phyloP scores from a whole-genome alignment of 768 basidiomycete species.

The Collybiopsis luxurians region DNA sequence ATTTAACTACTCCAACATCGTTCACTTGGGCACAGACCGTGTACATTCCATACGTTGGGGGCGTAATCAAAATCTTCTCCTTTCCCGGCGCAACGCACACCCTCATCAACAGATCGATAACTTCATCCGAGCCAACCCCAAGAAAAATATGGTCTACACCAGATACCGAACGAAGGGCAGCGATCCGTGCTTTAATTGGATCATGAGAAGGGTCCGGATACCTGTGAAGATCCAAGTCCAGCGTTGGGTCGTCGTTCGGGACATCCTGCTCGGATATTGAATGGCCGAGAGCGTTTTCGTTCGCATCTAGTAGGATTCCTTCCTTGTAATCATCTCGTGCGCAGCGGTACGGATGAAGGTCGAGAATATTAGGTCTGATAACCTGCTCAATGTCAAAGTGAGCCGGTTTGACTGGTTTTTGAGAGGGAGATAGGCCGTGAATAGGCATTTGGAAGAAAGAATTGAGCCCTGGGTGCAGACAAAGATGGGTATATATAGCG shows the following conservation, averaged over 20 bases:
- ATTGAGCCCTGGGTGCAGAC: not conserved
- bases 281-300: constrained; percentile 94
- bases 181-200: constrained; percentile 73
- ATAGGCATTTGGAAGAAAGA: constrained; percentile 48
- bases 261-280: constrained; percentile 52
- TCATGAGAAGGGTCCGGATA: constrained; percentile 94
- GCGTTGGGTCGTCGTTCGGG: constrained; percentile 25
- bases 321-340: constrained; percentile 93
- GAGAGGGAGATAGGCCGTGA: constrained; percentile 51
- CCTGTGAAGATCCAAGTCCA: constrained; percentile 68
- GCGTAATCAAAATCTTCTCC: constrained; percentile 86
- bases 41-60: constrained; percentile 99
- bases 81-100: constrained; percentile 76
- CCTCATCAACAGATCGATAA: constrained; percentile 92
- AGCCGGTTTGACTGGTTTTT: constrained; percentile 48
- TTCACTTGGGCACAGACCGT: constrained; percentile 93
- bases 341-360: constrained; percentile 90
- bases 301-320: constrained; percentile 94
- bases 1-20: constrained; percentile 80
- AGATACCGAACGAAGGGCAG: constrained; percentile 67
- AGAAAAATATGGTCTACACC: constrained; percentile 74
- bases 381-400: constrained; percentile 85
- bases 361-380: constrained; percentile 92
- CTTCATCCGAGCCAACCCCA: constrained; percentile 96
- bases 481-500: not conserved